These are phyloP conservation scores for Ustilaginoidea virens DNA, from an alignment of 2,329 filamentous ascomycete genomes.

Conservation along the genomic window DNA sequence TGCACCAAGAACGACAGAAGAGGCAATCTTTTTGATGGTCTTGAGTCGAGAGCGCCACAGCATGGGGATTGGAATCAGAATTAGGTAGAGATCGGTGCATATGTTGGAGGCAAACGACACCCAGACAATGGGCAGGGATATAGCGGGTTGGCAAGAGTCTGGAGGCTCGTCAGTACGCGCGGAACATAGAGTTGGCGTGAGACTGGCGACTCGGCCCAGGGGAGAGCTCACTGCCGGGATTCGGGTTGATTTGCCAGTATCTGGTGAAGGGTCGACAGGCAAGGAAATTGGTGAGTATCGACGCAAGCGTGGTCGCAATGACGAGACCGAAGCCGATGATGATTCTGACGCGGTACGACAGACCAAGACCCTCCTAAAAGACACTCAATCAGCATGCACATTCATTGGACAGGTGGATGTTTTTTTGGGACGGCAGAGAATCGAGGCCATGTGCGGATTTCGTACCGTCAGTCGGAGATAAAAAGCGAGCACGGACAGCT, in stretches of 20 bases:
- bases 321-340: slow-evolving; percentile 36
- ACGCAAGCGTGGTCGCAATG: slow-evolving; percentile 29
- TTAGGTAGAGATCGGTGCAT: slow-evolving; percentile 40
- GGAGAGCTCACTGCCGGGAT: slow-evolving; percentile 40
- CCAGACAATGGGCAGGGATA: slow-evolving; percentile 34
- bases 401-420: not conserved
- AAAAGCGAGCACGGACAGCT: slow-evolving; percentile 39
- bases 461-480: slow-evolving; percentile 37
- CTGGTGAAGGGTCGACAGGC: slow-evolving; percentile 35
- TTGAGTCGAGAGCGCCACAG: slow-evolving; percentile 22
- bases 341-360: slow-evolving; percentile 24
- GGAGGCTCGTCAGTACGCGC: slow-evolving; percentile 3
- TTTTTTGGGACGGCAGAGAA: no score
- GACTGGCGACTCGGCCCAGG: no score
- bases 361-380: slow-evolving; percentile 23
- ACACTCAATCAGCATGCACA: not conserved
- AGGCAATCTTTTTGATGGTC: slow-evolving; percentile 19
- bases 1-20: slow-evolving; percentile 22
- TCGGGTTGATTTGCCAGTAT: slow-evolving; percentile 44
- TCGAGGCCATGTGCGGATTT: no score
- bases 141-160: slow-evolving; percentile 32
- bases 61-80: slow-evolving; percentile 41
- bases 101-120: slow-evolving; percentile 37
- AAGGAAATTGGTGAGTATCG: slow-evolving; percentile 32
- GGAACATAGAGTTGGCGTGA: slow-evolving; percentile 5